Base-by-base conservation (phyloP, 208 protist genomes). In the Leishmania aethiopica region DNA sequence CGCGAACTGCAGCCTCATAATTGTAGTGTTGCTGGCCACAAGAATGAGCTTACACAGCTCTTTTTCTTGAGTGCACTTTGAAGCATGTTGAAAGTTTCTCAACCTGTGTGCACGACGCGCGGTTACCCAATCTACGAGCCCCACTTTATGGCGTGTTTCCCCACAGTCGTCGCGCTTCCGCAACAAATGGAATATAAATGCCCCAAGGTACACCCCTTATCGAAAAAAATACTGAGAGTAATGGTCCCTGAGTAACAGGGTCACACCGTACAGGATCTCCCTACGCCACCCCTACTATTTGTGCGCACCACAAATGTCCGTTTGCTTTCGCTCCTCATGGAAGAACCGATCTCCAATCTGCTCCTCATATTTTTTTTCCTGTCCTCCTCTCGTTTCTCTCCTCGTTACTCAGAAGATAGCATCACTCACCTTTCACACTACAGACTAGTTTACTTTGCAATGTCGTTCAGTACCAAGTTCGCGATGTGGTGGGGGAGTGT, bases 401-500 rank as follows among this genome's bases (percentile, higher is more conserved):
- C 6, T 71, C 37, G 22, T n/a, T 25, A n/a, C 45, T 49, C 42
- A 32, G 37, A 47, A 73, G 42, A 28, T 17, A 32, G 40, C 19
- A 45, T 73, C 17, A 15, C 45, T 28, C 35, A 51, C 40, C 45
- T 25, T 17, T 35, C 15, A 28, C 42, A 47, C 42, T n/a, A 73
- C 69, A 53, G 8, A 47, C 5, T 42, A 73, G 37, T 6, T 51
- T n/a, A 37, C 10, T 51, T 47, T 51, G 19, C 69, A 8, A 95
- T 94, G 92, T 82, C 88, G 0, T 93, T 93, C 72, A 84, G 72
- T 57, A 95, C 92, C 3, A 95, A 91, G 78, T 83, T 84, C 42
- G 88, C 84, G 32, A 95, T 95, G 90, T 89, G 84, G 81, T 94
- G 89, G 89, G 90, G 90, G 10, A 90, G 84, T 64, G 85, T 91